Percentiles rank a stretch among this genome's conserved stretches.
These are phyloP conservation scores for Pseudogymnoascus sp. DNA, from an alignment of 2,329 filamentous ascomycete species.

Conservation along the genomic window DNA sequence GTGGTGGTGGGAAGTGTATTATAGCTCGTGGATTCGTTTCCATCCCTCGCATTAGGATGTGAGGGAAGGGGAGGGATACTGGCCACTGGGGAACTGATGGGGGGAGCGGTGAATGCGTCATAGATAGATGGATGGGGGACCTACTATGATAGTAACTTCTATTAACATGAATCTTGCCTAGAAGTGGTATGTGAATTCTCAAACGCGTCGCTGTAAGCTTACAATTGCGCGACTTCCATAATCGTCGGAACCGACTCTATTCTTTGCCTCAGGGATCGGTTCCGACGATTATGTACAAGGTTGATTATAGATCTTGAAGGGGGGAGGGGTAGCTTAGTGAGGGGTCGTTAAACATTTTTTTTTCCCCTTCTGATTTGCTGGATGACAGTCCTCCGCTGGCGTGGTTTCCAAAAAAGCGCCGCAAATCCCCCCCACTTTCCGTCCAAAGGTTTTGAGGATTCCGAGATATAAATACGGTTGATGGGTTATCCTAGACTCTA, in stretches of 20 bases:
- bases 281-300: not conserved
- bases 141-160: constrained; percentile 1
- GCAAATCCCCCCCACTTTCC: not conserved
- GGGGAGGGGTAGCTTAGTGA: not conserved
- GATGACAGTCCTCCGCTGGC: not conserved
- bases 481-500: not conserved
- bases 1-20: not conserved
- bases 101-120: not conserved
- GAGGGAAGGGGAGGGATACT: too few relatives aligned
- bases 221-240: not conserved
- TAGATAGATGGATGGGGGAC: not conserved
- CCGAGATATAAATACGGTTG: not conserved
- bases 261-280: too few relatives aligned
- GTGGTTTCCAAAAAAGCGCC: not conserved
- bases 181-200: not conserved
- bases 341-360: too few relatives aligned
- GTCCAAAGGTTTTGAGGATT: not conserved
- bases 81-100: too few relatives aligned
- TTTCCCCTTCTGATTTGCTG: not conserved
- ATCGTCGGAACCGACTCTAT: too few relatives aligned
- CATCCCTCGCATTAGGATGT: too few relatives aligned
- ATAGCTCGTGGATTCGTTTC: not conserved
- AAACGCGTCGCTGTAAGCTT: not conserved
- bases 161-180: not conserved
- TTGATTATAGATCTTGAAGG: too few relatives aligned